Conservation (phyloP, 768 basidiomycete genomes). For the Termitomyces titanicus region DNA sequence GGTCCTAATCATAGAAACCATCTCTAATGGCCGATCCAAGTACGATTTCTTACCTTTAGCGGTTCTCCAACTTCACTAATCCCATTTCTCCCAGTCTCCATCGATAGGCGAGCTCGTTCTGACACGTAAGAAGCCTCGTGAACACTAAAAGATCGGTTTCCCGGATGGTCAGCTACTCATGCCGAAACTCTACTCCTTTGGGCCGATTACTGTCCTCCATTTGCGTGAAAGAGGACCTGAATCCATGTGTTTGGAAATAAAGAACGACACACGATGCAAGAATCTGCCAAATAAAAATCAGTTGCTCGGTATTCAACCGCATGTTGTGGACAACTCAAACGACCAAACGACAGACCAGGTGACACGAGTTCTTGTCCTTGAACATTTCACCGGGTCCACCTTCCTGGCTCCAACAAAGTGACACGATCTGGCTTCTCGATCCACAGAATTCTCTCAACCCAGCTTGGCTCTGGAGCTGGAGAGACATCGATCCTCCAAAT, state of each 20-base stretch:
- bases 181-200: constrained; percentile 3
- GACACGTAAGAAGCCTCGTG: constrained; percentile 12
- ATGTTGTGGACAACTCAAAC: not conserved
- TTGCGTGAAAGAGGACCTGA: not conserved
- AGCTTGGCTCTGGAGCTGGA: not conserved
- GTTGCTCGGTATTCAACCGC: not conserved
- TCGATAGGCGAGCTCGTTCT: constrained; percentile 17
- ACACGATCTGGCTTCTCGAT: not conserved
- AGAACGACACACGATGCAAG: not conserved
- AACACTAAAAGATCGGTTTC: constrained; percentile 1
- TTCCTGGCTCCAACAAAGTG: not conserved
- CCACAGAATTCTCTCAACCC: not conserved
- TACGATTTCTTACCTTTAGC: constrained; percentile 19
- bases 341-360: constrained; percentile 2
- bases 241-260: not conserved
- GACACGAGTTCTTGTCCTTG: not conserved
- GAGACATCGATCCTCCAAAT: not conserved
- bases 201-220: not conserved
- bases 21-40: constrained; percentile 15
- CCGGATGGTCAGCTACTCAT: not conserved
- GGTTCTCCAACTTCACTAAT: constrained; percentile 14
- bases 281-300: constrained; percentile 2
- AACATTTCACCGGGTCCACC: not conserved
- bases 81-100: constrained; percentile 11
- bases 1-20: constrained; percentile 18